These are phyloP conservation scores for Trichophyton schoenleinii DNA, from an alignment of 2,329 filamentous ascomycete genomes.

Conservation along the genomic window DNA sequence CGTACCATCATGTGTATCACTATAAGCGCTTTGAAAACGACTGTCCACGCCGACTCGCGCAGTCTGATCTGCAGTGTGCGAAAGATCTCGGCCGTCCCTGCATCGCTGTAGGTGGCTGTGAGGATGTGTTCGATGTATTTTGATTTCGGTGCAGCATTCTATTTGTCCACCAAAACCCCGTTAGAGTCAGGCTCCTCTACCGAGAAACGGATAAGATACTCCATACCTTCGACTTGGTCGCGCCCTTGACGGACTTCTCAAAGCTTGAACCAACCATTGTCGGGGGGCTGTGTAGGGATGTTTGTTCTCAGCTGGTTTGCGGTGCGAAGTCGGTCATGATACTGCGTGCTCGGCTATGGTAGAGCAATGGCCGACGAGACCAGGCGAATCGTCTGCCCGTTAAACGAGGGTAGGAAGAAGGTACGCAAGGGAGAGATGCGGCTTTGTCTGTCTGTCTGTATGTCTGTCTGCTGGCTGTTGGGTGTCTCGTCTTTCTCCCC, in stretches of 20 bases:
- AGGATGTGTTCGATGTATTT: slow-evolving; percentile 99
- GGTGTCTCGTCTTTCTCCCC: not conserved
- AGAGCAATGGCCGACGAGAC: not conserved
- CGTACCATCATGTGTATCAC: slow-evolving; percentile 96
- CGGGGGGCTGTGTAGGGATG: not conserved
- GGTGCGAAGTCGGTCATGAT: not conserved
- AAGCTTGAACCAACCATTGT: slow-evolving; percentile 59
- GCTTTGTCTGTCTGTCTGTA: not conserved
- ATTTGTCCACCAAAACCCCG: slow-evolving; percentile 6
- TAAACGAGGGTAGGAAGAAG: not conserved
- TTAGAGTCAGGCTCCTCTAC: not conserved
- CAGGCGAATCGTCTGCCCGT: not conserved
- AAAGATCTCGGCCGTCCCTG: slow-evolving; percentile 91
- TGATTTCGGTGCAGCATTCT: slow-evolving; percentile 92
- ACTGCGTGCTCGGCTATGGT: not conserved
- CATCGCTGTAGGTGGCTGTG: slow-evolving; percentile 85
- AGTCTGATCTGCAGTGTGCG: slow-evolving; percentile 77
- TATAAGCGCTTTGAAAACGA: slow-evolving; percentile 94
- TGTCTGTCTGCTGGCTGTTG: no score
- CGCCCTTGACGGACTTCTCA: slow-evolving; percentile 98
- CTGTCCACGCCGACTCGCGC: slow-evolving; percentile 97
- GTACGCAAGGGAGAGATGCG: not conserved
- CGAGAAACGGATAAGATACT: not conserved
- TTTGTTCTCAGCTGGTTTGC: not conserved
- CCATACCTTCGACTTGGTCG: slow-evolving; percentile 85